Percentiles rank a stretch among this genome's conserved stretches.
phyloP scores from a whole-genome alignment of 2,329 filamentous ascomycete species.

The Knufia fluminis region DNA sequence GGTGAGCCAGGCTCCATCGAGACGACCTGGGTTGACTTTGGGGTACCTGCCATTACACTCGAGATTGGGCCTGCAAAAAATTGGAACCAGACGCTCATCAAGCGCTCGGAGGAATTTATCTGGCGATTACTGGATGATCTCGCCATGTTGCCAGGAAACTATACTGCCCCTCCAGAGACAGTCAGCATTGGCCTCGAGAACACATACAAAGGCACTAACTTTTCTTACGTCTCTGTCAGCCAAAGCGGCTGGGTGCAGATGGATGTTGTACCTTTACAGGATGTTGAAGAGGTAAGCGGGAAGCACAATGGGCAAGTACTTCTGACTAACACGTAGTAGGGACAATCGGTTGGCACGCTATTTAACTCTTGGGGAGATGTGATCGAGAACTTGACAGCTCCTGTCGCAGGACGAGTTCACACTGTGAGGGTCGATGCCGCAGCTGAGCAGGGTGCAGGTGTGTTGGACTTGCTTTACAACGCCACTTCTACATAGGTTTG shows the following conservation, averaged over 20 bases:
- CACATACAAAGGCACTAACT: conserved; percentile 5
- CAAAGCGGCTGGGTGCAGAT: conserved; percentile 11
- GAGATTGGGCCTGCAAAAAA: conserved; percentile 11
- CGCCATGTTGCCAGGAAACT: conserved; percentile 6
- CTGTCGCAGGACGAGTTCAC: conserved; percentile 1
- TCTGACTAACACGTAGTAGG: background rate
- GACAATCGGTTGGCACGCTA: conserved; percentile 5
- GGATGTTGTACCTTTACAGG: conserved; percentile 2
- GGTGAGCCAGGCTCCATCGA: conserved; percentile 11
- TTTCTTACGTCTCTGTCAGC: background rate
- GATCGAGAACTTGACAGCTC: conserved; percentile 8
- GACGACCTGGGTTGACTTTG: conserved; percentile 8
- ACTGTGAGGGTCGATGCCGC: conserved; percentile 6
- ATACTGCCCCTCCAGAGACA: conserved; percentile 1
- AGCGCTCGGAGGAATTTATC: conserved; percentile 9
- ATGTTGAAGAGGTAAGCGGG: conserved; percentile 1
- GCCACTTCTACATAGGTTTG: conserved; percentile 3
- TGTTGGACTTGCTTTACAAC: conserved; percentile 7
- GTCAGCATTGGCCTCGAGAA: conserved; percentile 2
- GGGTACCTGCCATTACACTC: conserved; percentile 10
- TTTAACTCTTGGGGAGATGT: conserved; percentile 11
- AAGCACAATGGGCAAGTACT: no score
- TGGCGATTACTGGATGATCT: conserved; percentile 9
- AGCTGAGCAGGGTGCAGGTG: conserved; percentile 6
- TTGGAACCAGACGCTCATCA: conserved; percentile 10